phyloP scores from a whole-genome alignment of 768 basidiomycete genomes.

The Boletus coccyginus region DNA sequence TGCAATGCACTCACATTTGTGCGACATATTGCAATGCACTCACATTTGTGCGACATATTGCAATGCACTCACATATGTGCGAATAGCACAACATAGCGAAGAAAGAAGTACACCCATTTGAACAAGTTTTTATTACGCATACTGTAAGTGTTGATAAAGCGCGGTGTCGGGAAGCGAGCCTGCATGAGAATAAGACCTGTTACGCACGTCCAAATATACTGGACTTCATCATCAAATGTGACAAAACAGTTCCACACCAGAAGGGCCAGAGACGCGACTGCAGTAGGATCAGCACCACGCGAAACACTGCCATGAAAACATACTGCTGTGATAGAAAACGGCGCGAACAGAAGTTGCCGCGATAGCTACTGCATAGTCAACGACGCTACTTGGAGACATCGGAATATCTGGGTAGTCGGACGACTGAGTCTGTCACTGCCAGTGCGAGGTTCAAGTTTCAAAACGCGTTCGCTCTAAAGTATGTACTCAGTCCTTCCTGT shows the following conservation, averaged over 20 bases:
- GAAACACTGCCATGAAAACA: background rate
- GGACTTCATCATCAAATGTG: constrained; percentile 18
- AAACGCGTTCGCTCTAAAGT: too few species aligned
- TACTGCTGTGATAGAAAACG: constrained; percentile 14
- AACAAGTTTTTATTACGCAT: constrained; percentile 20
- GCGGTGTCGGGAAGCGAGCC: too few species aligned
- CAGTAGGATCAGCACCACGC: background rate
- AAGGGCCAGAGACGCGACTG: constrained; percentile 14
- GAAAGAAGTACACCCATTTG: constrained; percentile 32
- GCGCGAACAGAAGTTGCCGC: background rate
- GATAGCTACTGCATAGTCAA: background rate
- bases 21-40: background rate
- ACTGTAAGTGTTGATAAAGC: constrained; percentile 3
- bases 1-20: constrained; percentile 17
- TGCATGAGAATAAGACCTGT: too few species aligned
- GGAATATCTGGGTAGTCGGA: background rate
- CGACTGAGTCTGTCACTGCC: background rate
- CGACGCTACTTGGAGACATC: background rate
- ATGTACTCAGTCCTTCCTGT: background rate
- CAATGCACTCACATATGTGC: constrained; percentile 19
- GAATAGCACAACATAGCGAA: constrained; percentile 23
- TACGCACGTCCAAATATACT: constrained; percentile 25
- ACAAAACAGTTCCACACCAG: constrained; percentile 12
- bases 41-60: background rate
- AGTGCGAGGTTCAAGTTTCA: background rate